Base-by-base conservation (phyloP, 129 eudicot species). In the Gnaphalium uliginosum region DNA sequence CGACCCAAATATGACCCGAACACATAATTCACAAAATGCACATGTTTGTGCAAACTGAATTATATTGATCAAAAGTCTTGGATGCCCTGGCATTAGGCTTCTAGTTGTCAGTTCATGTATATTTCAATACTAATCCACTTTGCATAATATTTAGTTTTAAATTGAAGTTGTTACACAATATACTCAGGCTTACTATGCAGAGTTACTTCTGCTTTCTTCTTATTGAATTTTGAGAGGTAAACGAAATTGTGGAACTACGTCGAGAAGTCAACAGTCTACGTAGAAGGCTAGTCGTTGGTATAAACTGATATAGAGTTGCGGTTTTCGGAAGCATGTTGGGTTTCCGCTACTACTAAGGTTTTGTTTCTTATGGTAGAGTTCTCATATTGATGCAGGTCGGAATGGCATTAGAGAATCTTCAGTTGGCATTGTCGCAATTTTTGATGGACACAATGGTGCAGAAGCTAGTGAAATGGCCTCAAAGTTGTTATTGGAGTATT, bases 391-490 rank as follows among this genome's bases (percentile, higher is more conserved):
- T 62, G 69, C 81, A 93, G 98, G 89, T 76, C 81, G 86, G 22
- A 63, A 71, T 5, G 97, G 96, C 33, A 73, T 89, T 53, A 87
- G 86, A n/a, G 90, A 89, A 68, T 87, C 85, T 30, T 59, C 76
- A 56, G 96, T 89, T 79, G 97, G 93, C 46, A 68, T 95, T 72
- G 86, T 88, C 76, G 99, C 99, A 21, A 90, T 95, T 83, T 95
- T 95, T 81, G 99, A 95, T 81, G 99, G 99, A 68, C 99, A 95
- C 70, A 95, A 95, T 81, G 99, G 99, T 39, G 85, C 88, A 48
- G 97, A 95, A 84, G 99, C 99, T 62, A 95, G 99, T 86, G 96
- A 95, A 61, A 86, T 89, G 96, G 96, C 96, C 30, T 91, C 97
- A 50, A 90, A 84, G 63, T 79, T 89, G 77, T 79, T 95, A 74